Conservation (phyloP, 208 protist species). For the Naegleria gruberi region DNA sequence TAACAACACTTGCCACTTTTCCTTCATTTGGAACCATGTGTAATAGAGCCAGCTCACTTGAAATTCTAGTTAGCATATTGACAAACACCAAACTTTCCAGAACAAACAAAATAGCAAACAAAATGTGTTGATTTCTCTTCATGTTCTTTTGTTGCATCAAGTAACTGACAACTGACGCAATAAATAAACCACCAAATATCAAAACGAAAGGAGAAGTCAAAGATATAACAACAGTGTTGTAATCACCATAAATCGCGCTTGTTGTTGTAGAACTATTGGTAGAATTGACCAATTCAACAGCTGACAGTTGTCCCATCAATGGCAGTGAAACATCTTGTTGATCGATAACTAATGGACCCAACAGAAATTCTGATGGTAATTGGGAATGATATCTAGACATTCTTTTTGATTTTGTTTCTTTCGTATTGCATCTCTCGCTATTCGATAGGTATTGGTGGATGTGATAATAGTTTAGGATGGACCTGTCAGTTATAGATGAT, state of each 20-base stretch:
- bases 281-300: too few relatives aligned
- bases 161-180: not conserved
- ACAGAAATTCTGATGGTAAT: too few relatives aligned
- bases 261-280: not conserved
- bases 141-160: not conserved
- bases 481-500: too few relatives aligned
- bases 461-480: too few relatives aligned
- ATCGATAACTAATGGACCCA: too few relatives aligned
- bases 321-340: too few relatives aligned
- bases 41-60: not conserved
- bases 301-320: too few relatives aligned
- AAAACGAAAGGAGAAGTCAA: not conserved
- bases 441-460: too few relatives aligned
- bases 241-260: not conserved
- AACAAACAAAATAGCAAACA: not conserved
- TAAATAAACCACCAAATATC: not conserved
- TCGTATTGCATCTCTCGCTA: too few relatives aligned
- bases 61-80: not conserved
- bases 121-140: not conserved
- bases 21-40: not conserved
- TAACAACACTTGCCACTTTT: not conserved
- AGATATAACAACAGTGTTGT: not conserved
- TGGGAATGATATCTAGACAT: too few relatives aligned
- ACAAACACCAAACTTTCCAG: not conserved
- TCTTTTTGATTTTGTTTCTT: too few relatives aligned